Conservation (phyloP, 2,329 filamentous ascomycete genomes). For the Colletotrichum navitas region DNA sequence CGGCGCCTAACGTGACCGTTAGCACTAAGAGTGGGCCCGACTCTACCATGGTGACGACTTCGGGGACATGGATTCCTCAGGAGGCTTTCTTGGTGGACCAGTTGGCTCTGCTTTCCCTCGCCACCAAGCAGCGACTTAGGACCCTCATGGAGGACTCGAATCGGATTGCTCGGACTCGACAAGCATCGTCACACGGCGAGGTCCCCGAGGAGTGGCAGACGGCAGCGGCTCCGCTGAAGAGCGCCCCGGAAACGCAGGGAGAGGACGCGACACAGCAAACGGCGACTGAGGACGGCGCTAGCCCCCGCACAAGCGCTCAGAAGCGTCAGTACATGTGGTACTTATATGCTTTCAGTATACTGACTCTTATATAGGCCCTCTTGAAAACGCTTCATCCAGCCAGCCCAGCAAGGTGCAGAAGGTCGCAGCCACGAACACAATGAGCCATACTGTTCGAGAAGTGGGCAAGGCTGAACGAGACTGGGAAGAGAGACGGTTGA, state of each 20-base stretch:
- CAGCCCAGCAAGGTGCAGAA: conserved; percentile 61
- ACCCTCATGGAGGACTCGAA: conserved; percentile 83
- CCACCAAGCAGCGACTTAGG: conserved; percentile 82
- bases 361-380: conserved; percentile 53
- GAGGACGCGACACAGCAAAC: conserved; percentile 45
- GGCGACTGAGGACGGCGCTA: conserved; percentile 61
- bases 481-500: conserved; percentile 78
- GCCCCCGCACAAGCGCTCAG: conserved; percentile 65
- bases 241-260: conserved; percentile 41
- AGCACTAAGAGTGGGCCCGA: conserved; percentile 71
- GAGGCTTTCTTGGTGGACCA: conserved; percentile 85
- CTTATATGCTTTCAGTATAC: conserved; percentile 16
- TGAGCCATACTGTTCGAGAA: conserved; percentile 68
- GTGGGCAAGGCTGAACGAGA: conserved; percentile 76
- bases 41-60: conserved; percentile 71
- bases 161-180: conserved; percentile 76
- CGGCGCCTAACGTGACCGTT: conserved; percentile 65
- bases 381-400: conserved; percentile 48
- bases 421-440: conserved; percentile 63
- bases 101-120: conserved; percentile 83
- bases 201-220: conserved; percentile 82
- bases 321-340: conserved; percentile 67
- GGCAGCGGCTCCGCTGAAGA: conserved; percentile 70
- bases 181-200: conserved; percentile 82
- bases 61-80: conserved; percentile 78